Evolutionary conservation across 2,329 filamentous ascomycete genomes (phyloP).

Genomic region (Sporothrix luriei): DNA sequence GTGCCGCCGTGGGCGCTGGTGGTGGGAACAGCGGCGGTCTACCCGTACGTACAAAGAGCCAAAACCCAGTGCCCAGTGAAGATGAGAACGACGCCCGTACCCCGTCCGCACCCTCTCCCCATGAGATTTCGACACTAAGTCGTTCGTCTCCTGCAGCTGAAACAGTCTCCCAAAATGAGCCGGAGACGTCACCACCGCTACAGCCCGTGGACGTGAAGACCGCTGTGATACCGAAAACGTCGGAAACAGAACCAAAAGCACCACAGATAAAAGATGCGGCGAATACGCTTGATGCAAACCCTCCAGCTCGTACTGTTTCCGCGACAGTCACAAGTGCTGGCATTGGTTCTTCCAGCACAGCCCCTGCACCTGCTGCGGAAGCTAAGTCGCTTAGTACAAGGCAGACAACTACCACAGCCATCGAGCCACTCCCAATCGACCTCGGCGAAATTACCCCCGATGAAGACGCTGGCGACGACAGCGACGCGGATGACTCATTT

Average conservation of each 20-base stretch:
- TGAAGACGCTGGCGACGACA: constrained; percentile 7
- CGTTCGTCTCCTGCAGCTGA: constrained; percentile 32
- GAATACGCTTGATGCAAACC: not conserved
- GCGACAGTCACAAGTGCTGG: not conserved
- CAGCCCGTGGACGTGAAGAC: constrained; percentile 32
- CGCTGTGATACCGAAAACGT: not conserved
- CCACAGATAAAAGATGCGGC: not conserved
- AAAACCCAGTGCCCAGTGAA: constrained; percentile 25
- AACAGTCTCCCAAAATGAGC: constrained; percentile 31
- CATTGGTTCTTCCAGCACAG: not conserved
- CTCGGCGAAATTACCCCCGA: constrained; percentile 25
- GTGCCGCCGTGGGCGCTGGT: not conserved
- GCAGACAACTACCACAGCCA: constrained; percentile 4
- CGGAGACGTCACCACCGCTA: constrained; percentile 32
- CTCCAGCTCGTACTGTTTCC: not conserved
- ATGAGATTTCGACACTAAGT: constrained; percentile 33
- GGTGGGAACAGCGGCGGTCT: constrained; percentile 25
- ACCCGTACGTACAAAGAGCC: constrained; percentile 37
- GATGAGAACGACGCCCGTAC: constrained; percentile 5
- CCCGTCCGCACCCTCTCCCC: constrained; percentile 3
- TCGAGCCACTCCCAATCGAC: constrained; percentile 24
- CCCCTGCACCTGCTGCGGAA: not conserved
- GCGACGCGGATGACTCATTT: constrained; percentile 28
- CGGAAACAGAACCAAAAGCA: not conserved
- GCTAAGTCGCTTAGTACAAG: constrained; percentile 6